phyloP scores from a whole-genome alignment of 495 filamentous ascomycete genomes.

The Neurospora sp. region DNA sequence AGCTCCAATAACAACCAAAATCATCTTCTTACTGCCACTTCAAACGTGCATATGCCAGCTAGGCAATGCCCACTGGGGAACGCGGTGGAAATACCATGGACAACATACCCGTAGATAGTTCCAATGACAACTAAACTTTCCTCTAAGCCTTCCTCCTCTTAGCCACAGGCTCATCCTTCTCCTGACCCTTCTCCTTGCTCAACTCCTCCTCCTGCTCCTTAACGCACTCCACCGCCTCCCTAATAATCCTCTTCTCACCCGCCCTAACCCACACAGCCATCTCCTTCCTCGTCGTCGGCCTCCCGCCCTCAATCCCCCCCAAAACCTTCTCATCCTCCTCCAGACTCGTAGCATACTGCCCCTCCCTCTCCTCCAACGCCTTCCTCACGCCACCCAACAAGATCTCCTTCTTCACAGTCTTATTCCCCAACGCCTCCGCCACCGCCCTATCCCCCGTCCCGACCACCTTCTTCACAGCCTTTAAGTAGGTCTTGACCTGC shows the following conservation, averaged over 20 bases:
- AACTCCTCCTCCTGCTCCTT: conserved; percentile 5
- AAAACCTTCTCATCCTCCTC: conserved; percentile 52
- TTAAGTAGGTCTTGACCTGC: conserved; percentile 31
- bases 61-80: too few relatives aligned
- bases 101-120: neutral
- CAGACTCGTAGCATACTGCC: conserved; percentile 53
- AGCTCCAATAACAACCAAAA: too few relatives aligned
- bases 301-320: conserved; percentile 12
- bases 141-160: conserved; percentile 15
- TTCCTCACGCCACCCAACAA: conserved; percentile 26
- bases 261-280: conserved; percentile 71
- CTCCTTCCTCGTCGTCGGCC: conserved; percentile 26
- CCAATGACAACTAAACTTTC: neutral
- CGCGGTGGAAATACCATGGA: neutral
- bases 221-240: conserved; percentile 29
- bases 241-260: conserved; percentile 70
- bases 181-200: neutral
- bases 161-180: conserved; percentile 7
- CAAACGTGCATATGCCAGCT: too few relatives aligned
- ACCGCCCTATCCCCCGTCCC: conserved; percentile 3
- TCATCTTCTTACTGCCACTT: too few relatives aligned
- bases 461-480: conserved; percentile 29
- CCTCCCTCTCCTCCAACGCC: conserved; percentile 32
- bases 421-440: conserved; percentile 25
- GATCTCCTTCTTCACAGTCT: conserved; percentile 27